Conservation (phyloP, 1,284 basidiomycete genomes). For the Apiotrichum brassicae region DNA sequence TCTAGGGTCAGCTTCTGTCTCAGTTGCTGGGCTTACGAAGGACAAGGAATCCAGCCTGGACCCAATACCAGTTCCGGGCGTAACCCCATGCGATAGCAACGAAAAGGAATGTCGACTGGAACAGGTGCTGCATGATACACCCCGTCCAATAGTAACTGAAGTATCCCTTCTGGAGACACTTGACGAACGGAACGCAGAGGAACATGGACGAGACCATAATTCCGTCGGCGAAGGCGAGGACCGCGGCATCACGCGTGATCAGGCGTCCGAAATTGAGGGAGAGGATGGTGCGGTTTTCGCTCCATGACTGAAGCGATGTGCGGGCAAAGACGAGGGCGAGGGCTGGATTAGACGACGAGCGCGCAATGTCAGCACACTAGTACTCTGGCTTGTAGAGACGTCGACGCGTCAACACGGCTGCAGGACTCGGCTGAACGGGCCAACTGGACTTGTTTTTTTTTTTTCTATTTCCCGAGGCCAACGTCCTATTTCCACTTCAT, state of each 20-base stretch:
- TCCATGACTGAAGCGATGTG: slow-evolving; percentile 68
- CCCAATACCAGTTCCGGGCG: slow-evolving; percentile 88
- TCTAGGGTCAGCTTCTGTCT: slow-evolving; percentile 21
- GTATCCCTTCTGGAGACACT: slow-evolving; percentile 67
- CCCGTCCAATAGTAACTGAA: slow-evolving; percentile 71
- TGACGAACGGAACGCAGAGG: slow-evolving; percentile 73
- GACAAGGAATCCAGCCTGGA: slow-evolving; percentile 91
- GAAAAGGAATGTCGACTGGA: slow-evolving; percentile 65
- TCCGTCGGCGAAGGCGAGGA: slow-evolving; percentile 75
- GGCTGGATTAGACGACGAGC: slow-evolving; percentile 51
- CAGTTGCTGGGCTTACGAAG: slow-evolving; percentile 52
- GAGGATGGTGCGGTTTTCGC: slow-evolving; percentile 68
- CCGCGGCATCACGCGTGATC: slow-evolving; percentile 78
- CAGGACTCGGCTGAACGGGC: too few relatives aligned
- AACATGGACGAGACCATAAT: slow-evolving; percentile 70
- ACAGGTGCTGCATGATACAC: slow-evolving; percentile 65
- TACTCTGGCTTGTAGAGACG: too few relatives aligned
- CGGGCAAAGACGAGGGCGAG: slow-evolving; percentile 71
- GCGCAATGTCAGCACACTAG: too few relatives aligned
- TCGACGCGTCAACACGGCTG: too few relatives aligned
- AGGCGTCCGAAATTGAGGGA: slow-evolving; percentile 76
- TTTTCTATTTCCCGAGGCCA: too few relatives aligned
- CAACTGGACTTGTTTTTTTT: too few relatives aligned
- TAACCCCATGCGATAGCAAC: slow-evolving; percentile 55
- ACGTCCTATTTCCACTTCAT: too few relatives aligned